Base-by-base conservation (phyloP, 1,139 yeast species). In the Yamadazyma atmosphaerica region DNA sequence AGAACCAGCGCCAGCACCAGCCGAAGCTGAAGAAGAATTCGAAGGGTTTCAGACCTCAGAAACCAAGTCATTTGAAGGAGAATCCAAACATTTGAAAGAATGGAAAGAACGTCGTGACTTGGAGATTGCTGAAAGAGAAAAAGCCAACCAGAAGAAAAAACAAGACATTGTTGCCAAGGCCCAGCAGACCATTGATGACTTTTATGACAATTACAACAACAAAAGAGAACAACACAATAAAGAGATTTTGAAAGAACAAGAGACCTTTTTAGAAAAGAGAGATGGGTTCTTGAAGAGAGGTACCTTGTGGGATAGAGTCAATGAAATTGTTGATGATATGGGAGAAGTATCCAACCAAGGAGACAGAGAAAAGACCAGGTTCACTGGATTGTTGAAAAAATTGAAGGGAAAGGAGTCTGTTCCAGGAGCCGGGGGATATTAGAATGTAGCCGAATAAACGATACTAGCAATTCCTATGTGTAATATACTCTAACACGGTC, bases 291-390 rank as follows among this genome's bases (percentile, higher is more conserved):
- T 85, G 55, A 80, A 81, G 45, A 82, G 80, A 40, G 79, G 83
- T 21, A 84, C 95, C 24, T 81, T 90, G 45, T 94, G 98, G 98
- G 95, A 89, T 55, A 79, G 96, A 54, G 88, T 74, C 16, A 63
- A 67, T 45, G 80, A 75, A 44, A 61, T 78, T 46, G 64, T 77
- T 22, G 57, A 45, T 27, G 74, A 68, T 27, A 70, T 65, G 18
- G 77, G 77, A 17, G 74, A 70, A 45, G 58, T 72, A 9, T 60
- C 69, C 29, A 68, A 73, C 15, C 75, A 72, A 41, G 38, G 35
- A n/a, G 65, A 60, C 35, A 71, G 84, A 58, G 90, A 86, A 61
- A 83, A 86, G 64, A 66, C 83, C 21, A 75, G 85, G 55, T 86
- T 83, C 65, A 82, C 81, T 58, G 87, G 79, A 45, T 68, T 85